Percentiles rank a stretch among this genome's conserved stretches.
phyloP scores from a whole-genome alignment of 108 stramenopile genomes.

The Licmophora abbreviata region DNA sequence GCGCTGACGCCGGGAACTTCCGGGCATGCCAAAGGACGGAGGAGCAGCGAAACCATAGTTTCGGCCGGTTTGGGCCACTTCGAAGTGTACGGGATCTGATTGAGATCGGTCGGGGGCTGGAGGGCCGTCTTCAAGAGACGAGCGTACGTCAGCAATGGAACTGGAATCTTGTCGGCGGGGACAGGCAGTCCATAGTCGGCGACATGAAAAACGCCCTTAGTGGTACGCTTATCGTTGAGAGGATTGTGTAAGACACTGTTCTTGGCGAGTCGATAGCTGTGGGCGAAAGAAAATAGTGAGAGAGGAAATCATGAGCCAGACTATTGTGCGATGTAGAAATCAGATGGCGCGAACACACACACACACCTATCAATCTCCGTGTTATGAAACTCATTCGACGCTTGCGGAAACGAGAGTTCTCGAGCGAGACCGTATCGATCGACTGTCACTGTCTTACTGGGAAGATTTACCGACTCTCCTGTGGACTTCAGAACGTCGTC shows the following conservation, averaged over 20 bases:
- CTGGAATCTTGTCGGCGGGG: constrained; percentile 52
- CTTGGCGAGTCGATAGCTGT: constrained; percentile 29
- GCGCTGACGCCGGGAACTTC: constrained; percentile 38
- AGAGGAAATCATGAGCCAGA: neutral
- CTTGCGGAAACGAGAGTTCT: constrained; percentile 39
- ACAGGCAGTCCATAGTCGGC: constrained; percentile 47
- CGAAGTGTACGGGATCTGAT: constrained; percentile 39
- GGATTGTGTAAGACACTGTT: constrained; percentile 48
- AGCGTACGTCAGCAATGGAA: constrained; percentile 40
- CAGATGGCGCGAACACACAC: neutral
- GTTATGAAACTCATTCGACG: constrained; percentile 44
- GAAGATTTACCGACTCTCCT: constrained; percentile 25
- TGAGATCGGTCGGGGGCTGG: constrained; percentile 36
- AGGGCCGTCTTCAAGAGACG: constrained; percentile 39
- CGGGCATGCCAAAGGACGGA: constrained; percentile 44
- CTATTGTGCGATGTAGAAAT: neutral
- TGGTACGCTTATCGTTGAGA: constrained; percentile 42
- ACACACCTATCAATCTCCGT: constrained; percentile 16
- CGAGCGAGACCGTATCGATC: constrained; percentile 48
- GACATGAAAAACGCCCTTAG: constrained; percentile 45
- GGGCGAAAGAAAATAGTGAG: neutral
- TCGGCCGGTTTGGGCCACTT: constrained; percentile 35
- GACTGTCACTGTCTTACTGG: constrained; percentile 26
- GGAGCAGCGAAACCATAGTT: constrained; percentile 40
- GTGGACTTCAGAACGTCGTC: constrained; percentile 36